phyloP scores from a whole-genome alignment of 352 stramenopile genomes.

The Phytophthora sp. region DNA sequence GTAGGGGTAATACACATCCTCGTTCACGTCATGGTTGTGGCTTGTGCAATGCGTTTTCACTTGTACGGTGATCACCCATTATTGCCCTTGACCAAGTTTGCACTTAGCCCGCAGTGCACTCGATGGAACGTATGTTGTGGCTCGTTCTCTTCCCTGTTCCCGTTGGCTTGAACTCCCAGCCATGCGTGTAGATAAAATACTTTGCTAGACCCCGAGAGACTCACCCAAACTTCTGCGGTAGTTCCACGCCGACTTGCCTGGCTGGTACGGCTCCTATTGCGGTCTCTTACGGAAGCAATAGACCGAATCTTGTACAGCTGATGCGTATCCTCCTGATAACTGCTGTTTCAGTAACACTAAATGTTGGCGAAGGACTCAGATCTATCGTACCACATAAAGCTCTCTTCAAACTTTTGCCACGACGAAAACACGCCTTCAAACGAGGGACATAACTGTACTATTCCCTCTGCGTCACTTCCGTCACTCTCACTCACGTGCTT shows the following conservation, averaged over 20 bases:
- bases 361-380: too few relatives aligned
- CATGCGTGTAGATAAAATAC: slow-evolving; percentile 10
- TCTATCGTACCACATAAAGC: too few relatives aligned
- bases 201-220: neutral
- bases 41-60: neutral
- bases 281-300: neutral
- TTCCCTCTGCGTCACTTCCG: too few relatives aligned
- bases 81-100: neutral
- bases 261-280: neutral
- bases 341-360: too few relatives aligned
- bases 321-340: neutral
- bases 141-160: slow-evolving; percentile 6
- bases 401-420: too few relatives aligned
- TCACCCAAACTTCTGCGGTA: neutral
- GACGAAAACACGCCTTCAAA: too few relatives aligned
- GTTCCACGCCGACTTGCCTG: neutral
- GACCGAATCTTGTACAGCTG: neutral
- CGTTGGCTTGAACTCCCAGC: slow-evolving; percentile 7
- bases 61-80: neutral
- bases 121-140: slow-evolving; percentile 17
- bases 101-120: neutral
- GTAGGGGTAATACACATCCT: slow-evolving; percentile 8
- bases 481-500: too few relatives aligned
- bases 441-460: too few relatives aligned
- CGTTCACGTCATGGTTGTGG: neutral